phyloP scores from a whole-genome alignment of 768 basidiomycete species.

The Suillus hirtellus region DNA sequence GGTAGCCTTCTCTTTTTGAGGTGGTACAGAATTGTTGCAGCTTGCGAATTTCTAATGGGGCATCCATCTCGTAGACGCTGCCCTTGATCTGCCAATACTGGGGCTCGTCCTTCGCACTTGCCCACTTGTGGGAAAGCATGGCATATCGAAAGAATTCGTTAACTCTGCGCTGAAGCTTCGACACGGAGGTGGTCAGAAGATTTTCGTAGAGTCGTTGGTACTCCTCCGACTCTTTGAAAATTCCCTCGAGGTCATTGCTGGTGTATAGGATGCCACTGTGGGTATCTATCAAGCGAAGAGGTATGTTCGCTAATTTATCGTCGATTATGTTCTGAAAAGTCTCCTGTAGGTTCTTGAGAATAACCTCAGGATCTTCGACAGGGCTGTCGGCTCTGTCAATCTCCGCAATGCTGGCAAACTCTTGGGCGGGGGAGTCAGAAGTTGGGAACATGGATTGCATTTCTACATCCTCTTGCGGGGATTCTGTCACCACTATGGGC shows the following conservation, averaged over 20 bases:
- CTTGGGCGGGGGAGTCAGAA: background rate
- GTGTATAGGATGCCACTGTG: constrained; percentile 2
- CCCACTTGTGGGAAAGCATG: constrained; percentile 13
- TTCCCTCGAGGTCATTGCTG: constrained; percentile 1
- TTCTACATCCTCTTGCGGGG: background rate
- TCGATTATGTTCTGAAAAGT: constrained; percentile 3
- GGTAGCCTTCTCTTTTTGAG: constrained; percentile 29
- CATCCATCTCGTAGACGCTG: constrained; percentile 18
- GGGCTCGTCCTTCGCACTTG: constrained; percentile 17
- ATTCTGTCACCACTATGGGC: background rate
- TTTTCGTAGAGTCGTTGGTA: background rate
- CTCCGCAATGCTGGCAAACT: background rate
- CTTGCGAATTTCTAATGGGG: constrained; percentile 14
- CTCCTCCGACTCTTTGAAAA: constrained; percentile 8
- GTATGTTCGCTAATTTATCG: constrained; percentile 7
- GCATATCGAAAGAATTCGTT: constrained; percentile 14
- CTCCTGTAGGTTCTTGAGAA: constrained; percentile 1
- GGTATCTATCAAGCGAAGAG: constrained; percentile 7
- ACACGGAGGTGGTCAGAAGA: background rate
- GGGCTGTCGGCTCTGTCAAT: background rate
- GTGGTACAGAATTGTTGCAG: constrained; percentile 32
- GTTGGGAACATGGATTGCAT: background rate
- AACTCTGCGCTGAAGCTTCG: constrained; percentile 6
- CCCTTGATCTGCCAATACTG: constrained; percentile 10
- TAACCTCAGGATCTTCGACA: constrained; percentile 2